Evolutionary conservation across 495 filamentous ascomycete species (phyloP).

Genomic region (Evernia prunastri): DNA sequence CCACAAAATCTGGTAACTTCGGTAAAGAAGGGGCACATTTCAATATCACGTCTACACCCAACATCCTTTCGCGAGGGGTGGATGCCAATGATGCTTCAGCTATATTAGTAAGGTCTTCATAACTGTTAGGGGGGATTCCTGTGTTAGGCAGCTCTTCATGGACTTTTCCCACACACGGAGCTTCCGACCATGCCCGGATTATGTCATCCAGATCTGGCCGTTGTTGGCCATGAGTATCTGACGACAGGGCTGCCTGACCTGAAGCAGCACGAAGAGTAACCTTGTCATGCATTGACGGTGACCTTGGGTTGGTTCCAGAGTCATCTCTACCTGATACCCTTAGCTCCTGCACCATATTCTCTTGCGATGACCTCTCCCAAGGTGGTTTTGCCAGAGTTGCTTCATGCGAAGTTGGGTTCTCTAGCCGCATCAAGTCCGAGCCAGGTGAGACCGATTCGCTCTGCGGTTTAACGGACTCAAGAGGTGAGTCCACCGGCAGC

Average conservation of each 20-base stretch:
- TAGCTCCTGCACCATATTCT: neutral
- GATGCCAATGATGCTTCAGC: slow-evolving; percentile 22
- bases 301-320: neutral
- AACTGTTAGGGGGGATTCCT: neutral
- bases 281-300: slow-evolving; percentile 7
- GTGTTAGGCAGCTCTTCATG: neutral
- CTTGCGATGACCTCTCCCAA: neutral
- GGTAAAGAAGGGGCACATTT: slow-evolving; percentile 17
- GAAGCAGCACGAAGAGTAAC: slow-evolving; percentile 7
- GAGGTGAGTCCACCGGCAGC: slow-evolving; percentile 23
- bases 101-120: slow-evolving; percentile 4
- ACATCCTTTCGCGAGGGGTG: slow-evolving; percentile 20
- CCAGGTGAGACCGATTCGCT: neutral
- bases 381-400: neutral
- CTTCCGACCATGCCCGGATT: slow-evolving; percentile 23
- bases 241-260: slow-evolving; percentile 1
- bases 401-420: neutral
- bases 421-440: neutral
- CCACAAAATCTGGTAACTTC: slow-evolving; percentile 16
- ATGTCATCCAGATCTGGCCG: slow-evolving; percentile 24
- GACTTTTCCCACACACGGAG: slow-evolving; percentile 16
- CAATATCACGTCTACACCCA: slow-evolving; percentile 15
- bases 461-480: neutral
- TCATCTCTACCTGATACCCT: neutral
- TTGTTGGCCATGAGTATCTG: slow-evolving; percentile 11